A percentile compares a stretch with the other conserved stretches of the same genome.
Conservation (phyloP, 345 rosid species). For the Melaleuca alternifolia region DNA sequence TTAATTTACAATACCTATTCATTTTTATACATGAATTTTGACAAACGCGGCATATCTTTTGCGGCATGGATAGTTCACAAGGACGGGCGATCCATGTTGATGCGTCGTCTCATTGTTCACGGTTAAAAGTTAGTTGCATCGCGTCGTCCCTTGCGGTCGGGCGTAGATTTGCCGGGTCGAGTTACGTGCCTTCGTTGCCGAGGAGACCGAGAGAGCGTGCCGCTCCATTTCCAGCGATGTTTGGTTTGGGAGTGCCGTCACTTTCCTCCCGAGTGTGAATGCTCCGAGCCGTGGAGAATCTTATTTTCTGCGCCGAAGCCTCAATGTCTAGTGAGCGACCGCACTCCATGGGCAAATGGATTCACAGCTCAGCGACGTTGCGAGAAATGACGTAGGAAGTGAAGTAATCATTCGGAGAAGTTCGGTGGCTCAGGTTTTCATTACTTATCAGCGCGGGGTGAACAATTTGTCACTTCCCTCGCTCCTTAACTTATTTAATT, state of each 20-base stretch:
- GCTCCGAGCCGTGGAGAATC: neutral
- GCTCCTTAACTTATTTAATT: neutral
- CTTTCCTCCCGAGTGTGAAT: neutral
- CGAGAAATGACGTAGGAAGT: rapidly evolving
- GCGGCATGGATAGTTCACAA: neutral
- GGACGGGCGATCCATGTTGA: neutral
- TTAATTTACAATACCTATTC: neutral
- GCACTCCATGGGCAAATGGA: neutral
- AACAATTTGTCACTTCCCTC: neutral
- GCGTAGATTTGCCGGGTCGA: neutral
- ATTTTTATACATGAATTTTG: neutral
- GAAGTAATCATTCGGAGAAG: neutral
- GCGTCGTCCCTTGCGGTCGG: neutral
- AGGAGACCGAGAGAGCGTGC: neutral
- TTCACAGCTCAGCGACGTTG: neutral
- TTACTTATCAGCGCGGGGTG: neutral
- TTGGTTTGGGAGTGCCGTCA: neutral
- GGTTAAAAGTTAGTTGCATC: neutral
- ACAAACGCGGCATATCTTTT: neutral
- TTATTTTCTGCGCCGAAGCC: neutral
- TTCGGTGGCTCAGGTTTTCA: neutral
- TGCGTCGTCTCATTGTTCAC: too few relatives aligned
- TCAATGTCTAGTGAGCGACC: neutral
- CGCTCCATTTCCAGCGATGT: neutral
- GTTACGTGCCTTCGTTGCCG: neutral